Evolutionary conservation across 257 asterid species (phyloP), one percentile per base, ranked within the genome.

Genomic region (Jasminum sambac): DNA sequence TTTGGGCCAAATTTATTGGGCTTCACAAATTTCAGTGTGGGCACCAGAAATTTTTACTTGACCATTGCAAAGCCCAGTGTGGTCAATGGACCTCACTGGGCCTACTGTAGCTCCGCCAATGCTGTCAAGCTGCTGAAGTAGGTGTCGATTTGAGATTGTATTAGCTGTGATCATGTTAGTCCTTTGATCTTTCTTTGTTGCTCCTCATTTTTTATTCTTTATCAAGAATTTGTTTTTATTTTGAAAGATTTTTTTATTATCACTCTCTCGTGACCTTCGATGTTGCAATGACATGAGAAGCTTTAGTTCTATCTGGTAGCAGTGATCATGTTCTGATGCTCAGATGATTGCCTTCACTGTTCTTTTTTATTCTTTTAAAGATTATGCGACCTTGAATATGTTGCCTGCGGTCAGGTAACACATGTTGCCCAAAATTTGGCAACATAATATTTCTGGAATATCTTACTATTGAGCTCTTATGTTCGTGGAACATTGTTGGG

Each of bases 301-400:
- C 68, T 41, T 65, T 46, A 30, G 60, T 76, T 30, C 68, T 19
- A 16, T 68, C 42, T 14, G 25, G 4, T 68, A 63, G 23, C 50
- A n/a, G 44, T 74, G 44, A 68, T 40, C 19, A 36, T 50, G 46
- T 62, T 34, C 44, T 57, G 71, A 41, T 25, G 36, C 59, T 67
- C 26, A 55, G 39, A 38, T 38, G 46, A 37, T 25, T 55, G 36
- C 36, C 36, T 55, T 55, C 10, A 19, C 62, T 55, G 59, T 48
- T 52, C 26, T 50, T 50, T 12, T 52, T 52, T 25, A 55, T 55
- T 55, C 62, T 55, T 19, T 23, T 55, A 55, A 55, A 55, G 13
- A 19, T 19, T 13, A 9, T 21, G 62, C 62, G 21, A 12, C 14
- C 12, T 10, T 55, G 6, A 21, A 21, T 55, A 25, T 55, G 14